phyloP scores from a whole-genome alignment of 441 rosid species.

The Isatis lusitanica region DNA sequence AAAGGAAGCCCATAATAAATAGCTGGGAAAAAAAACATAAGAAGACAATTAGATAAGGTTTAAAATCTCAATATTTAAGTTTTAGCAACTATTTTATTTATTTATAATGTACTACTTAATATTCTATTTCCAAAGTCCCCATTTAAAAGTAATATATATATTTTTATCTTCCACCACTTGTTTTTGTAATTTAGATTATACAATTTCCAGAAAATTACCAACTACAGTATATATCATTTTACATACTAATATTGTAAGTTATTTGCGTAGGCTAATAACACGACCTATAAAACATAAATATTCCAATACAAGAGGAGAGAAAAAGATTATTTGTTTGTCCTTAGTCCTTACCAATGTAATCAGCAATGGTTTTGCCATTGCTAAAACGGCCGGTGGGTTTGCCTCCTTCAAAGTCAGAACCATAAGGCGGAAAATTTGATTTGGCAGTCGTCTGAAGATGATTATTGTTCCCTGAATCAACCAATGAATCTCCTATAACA shows the following conservation, averaged over 20 bases:
- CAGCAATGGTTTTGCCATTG: constrained; percentile 47
- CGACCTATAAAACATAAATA: background rate
- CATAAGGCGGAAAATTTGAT: constrained; percentile 49
- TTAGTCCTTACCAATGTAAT: constrained; percentile 46
- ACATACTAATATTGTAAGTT: no score
- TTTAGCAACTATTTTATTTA: background rate
- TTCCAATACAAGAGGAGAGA: background rate
- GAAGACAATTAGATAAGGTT: background rate
- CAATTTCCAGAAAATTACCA: no score
- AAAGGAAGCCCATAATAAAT: constrained; percentile 31
- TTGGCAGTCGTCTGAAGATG: constrained; percentile 30
- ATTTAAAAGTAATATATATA: background rate
- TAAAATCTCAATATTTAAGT: background rate
- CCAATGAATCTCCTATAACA: constrained; percentile 52
- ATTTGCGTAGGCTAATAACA: background rate
- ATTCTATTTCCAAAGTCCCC: background rate
- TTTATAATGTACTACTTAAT: no score
- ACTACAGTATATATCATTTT: no score
- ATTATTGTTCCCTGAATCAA: constrained; percentile 56
- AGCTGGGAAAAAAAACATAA: constrained; percentile 16
- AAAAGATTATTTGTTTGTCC: background rate
- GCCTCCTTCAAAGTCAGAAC: constrained; percentile 48
- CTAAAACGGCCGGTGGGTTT: constrained; percentile 48
- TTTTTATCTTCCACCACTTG: background rate
- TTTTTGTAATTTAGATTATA: background rate